phyloP scores from a whole-genome alignment of 208 protist species.

The Crithidia brevicula region DNA sequence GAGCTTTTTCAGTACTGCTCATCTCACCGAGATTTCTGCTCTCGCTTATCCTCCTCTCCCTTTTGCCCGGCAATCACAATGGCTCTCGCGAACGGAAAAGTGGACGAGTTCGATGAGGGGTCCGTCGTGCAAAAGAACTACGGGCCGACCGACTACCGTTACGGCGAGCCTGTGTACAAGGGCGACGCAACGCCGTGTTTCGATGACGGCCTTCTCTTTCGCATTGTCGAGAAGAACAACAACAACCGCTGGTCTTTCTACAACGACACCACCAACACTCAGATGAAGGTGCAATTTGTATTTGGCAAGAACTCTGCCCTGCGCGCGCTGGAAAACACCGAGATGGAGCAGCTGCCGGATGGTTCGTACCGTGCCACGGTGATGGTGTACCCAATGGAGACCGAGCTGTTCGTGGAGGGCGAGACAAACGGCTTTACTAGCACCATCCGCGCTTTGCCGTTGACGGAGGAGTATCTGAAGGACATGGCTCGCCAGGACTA shows the following conservation, averaged over 20 bases:
- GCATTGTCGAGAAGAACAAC: constrained; percentile 61
- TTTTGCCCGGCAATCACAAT: constrained; percentile 4
- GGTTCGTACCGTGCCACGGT: constrained; percentile 61
- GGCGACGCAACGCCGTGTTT: constrained; percentile 69
- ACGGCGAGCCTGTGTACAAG: constrained; percentile 49
- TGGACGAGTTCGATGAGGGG: constrained; percentile 86
- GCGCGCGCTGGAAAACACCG: constrained; percentile 69
- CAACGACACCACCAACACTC: constrained; percentile 73
- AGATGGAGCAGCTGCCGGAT: constrained; percentile 41
- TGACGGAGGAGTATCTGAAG: constrained; percentile 70
- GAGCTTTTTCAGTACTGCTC: too few species aligned
- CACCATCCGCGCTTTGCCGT: constrained; percentile 62
- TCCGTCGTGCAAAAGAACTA: constrained; percentile 48
- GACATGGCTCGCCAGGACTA: constrained; percentile 64
- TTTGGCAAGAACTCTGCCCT: constrained; percentile 70
- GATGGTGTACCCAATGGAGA: constrained; percentile 78
- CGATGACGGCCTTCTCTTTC: constrained; percentile 73
- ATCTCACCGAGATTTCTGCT: too few species aligned
- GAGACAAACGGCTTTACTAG: constrained; percentile 61
- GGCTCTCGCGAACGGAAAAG: constrained; percentile 31
- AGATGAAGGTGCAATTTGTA: constrained; percentile 80
- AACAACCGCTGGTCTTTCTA: constrained; percentile 85
- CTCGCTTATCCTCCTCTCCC: too few species aligned
- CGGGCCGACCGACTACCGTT: constrained; percentile 34
- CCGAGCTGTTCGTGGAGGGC: constrained; percentile 76